Percentiles rank a stretch among this genome's conserved stretches.
phyloP scores from a whole-genome alignment of 495 filamentous ascomycete genomes.

The Amphirosellinia nigrospora region DNA sequence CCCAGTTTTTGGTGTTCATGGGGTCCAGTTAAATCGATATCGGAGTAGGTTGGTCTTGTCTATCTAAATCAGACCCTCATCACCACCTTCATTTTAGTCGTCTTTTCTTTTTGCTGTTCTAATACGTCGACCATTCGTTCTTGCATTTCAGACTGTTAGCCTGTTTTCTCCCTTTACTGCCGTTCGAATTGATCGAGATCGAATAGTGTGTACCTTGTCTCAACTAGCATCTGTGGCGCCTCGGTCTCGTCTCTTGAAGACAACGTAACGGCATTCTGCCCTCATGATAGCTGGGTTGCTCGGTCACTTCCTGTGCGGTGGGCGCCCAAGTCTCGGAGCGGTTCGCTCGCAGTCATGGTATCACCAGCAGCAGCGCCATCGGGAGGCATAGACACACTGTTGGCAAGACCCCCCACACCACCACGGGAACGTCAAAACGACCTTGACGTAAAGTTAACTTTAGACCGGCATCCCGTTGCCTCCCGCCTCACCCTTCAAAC shows the following conservation, averaged over 20 bases:
- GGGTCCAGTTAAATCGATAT: neutral
- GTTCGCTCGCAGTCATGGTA: conserved; percentile 53
- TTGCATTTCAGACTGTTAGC: neutral
- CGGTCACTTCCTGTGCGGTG: conserved; percentile 26
- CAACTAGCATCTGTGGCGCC: neutral
- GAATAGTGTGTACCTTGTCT: neutral
- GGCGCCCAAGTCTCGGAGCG: conserved; percentile 26
- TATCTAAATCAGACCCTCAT: conserved; percentile 12
- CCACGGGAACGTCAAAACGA: conserved; percentile 56
- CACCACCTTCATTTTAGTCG: neutral
- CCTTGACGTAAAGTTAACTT: conserved; percentile 30
- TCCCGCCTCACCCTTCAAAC: conserved; percentile 51
- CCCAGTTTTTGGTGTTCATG: conserved; percentile 5
- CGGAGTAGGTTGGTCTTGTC: neutral
- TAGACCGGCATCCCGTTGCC: conserved; percentile 41
- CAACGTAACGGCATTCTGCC: conserved; percentile 5
- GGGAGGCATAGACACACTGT: conserved; percentile 50
- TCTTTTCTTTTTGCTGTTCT: neutral
- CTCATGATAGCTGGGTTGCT: conserved; percentile 30
- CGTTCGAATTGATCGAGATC: neutral
- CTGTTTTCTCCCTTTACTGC: conserved; percentile 11
- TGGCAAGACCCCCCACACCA: conserved; percentile 61
- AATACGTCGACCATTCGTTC: neutral
- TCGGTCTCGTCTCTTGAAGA: neutral
- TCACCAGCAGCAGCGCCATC: conserved; percentile 46